A percentile compares a stretch with the other conserved stretches of the same genome.
Conservation (phyloP, 2,329 filamentous ascomycete species). For the Clathrospora elynae region DNA sequence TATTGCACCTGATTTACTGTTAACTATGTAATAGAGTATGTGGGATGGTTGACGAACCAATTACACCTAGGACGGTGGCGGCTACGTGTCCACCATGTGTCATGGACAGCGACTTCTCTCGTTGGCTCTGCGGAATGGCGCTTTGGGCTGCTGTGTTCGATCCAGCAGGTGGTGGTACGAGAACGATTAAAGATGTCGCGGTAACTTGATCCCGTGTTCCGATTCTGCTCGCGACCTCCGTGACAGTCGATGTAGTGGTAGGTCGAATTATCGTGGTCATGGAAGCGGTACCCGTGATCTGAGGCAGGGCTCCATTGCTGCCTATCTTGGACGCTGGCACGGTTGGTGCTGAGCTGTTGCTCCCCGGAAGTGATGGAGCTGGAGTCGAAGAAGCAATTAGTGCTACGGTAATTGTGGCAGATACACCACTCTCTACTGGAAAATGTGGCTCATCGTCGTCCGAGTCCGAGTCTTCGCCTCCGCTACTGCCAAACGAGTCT, state of each 20-base stretch:
- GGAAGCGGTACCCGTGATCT: slow-evolving; percentile 11
- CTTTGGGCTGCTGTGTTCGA: slow-evolving; percentile 2
- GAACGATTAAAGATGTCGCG: not conserved
- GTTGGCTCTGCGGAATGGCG: slow-evolving; percentile 2
- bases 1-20: slow-evolving; percentile 30
- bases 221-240: slow-evolving; percentile 4
- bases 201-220: slow-evolving; percentile 1
- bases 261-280: slow-evolving; percentile 4
- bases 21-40: not conserved
- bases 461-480: slow-evolving; percentile 10
- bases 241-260: slow-evolving; percentile 6
- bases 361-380: not conserved
- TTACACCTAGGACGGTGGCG: slow-evolving; percentile 38
- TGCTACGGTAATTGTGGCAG: slow-evolving; percentile 1
- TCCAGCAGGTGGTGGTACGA: not conserved
- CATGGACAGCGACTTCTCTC: slow-evolving; percentile 23
- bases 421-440: slow-evolving; percentile 8
- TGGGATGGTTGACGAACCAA: slow-evolving; percentile 27
- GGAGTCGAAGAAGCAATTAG: not conserved
- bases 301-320: slow-evolving; percentile 16
- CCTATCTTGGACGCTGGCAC: slow-evolving; percentile 15
- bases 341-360: not conserved
- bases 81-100: slow-evolving; percentile 39
- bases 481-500: slow-evolving; percentile 29
- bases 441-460: slow-evolving; percentile 25